phyloP scores from a whole-genome alignment of 306 rosid genomes.

The Sesbania bispinosa region DNA sequence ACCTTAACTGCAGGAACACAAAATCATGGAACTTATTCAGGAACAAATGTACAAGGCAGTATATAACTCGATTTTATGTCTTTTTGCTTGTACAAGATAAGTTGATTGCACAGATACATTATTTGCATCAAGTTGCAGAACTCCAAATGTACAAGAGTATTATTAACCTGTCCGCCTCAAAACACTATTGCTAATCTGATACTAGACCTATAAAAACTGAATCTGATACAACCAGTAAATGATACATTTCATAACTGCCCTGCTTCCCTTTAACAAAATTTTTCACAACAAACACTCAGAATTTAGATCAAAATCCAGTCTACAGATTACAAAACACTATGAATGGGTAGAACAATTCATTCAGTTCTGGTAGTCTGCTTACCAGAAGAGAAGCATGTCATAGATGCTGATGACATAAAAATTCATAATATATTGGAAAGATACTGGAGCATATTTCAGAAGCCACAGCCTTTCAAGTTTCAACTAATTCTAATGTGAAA shows the following conservation, averaged over 20 bases:
- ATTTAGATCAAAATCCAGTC: neutral
- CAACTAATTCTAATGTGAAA: neutral
- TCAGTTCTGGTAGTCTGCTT: neutral
- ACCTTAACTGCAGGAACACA: slow-evolving; percentile 60
- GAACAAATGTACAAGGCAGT: neutral
- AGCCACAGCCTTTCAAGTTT: neutral
- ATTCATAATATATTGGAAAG: neutral
- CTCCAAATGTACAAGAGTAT: neutral
- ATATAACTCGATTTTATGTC: neutral
- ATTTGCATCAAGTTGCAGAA: neutral
- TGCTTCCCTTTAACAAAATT: neutral
- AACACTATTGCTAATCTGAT: neutral
- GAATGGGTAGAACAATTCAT: neutral
- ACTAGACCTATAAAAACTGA: neutral
- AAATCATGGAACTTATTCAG: slow-evolving; percentile 2
- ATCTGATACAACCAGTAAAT: neutral
- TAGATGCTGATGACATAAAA: neutral
- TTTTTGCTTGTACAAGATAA: neutral
- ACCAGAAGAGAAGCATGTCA: neutral
- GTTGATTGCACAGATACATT: neutral
- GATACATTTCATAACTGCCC: neutral
- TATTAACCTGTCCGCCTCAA: neutral
- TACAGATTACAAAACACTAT: neutral
- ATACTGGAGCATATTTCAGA: neutral
- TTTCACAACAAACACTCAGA: neutral